A percentile compares a stretch with the other conserved stretches of the same genome.
Evolutionary conservation across 305 asterid species (phyloP).

Genomic region (Caryopteris hybrid): DNA sequence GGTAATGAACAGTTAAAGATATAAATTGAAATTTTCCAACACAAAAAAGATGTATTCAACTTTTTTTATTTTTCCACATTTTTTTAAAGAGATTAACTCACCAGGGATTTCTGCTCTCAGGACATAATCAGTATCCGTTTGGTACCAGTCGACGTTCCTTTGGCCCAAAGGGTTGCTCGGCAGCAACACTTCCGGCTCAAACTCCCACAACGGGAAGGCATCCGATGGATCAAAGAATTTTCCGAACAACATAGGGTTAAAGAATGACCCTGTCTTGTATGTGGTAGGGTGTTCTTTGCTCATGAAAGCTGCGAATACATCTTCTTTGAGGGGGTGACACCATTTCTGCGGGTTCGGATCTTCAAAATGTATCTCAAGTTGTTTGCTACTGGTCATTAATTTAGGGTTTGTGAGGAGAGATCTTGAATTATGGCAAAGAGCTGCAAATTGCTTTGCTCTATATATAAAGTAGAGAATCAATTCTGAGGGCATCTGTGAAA

Average conservation of each 20-base stretch:
- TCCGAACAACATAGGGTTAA: slow-evolving; percentile 69
- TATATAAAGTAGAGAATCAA: slow-evolving; percentile 9
- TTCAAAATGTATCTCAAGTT: slow-evolving; percentile 44
- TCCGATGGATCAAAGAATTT: slow-evolving; percentile 90
- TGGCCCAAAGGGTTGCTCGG: slow-evolving; percentile 26
- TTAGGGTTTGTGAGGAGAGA: too few relatives aligned
- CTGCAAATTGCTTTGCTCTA: too few relatives aligned
- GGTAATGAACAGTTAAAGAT: too few relatives aligned
- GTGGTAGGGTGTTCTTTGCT: slow-evolving; percentile 32
- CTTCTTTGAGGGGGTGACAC: slow-evolving; percentile 66
- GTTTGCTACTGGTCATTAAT: slow-evolving; percentile 37
- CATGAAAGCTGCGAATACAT: slow-evolving; percentile 34
- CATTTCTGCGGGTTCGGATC: slow-evolving; percentile 55
- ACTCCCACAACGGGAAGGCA: slow-evolving; percentile 88
- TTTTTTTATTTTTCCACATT: too few relatives aligned
- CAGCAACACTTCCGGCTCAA: slow-evolving; percentile 47
- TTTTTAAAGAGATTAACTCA: too few relatives aligned
- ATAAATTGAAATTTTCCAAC: too few relatives aligned
- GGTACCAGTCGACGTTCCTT: slow-evolving; percentile 54
- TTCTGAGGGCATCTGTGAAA: slow-evolving; percentile 13
- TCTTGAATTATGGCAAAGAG: too few relatives aligned
- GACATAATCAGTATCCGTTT: slow-evolving; percentile 43
- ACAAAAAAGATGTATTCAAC: too few relatives aligned
- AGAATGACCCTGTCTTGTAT: slow-evolving; percentile 46
- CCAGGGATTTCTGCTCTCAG: slow-evolving; percentile 63